phyloP scores from a whole-genome alignment of 2,329 filamentous ascomycete genomes.

The Fusarium clavum region DNA sequence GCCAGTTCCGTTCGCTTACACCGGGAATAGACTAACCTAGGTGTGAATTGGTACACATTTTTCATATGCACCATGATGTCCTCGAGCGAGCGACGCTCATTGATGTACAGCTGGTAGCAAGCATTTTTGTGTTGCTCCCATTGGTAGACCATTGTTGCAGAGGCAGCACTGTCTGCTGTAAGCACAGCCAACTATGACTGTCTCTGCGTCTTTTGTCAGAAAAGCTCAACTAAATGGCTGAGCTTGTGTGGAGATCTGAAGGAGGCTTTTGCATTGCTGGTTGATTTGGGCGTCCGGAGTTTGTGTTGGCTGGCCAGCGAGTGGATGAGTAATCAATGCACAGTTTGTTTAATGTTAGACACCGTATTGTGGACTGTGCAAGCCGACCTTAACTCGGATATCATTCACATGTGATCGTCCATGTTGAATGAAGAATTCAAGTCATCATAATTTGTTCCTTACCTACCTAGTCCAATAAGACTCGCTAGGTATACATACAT shows the following conservation, averaged over 20 bases:
- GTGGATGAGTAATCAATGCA: slow-evolving; percentile 17
- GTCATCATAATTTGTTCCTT: background rate
- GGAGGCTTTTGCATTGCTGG: slow-evolving; percentile 45
- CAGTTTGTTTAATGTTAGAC: rapidly evolving
- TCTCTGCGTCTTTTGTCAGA: slow-evolving; percentile 45
- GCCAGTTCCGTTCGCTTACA: slow-evolving; percentile 4
- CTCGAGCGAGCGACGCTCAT: slow-evolving; percentile 77
- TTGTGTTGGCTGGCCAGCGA: background rate
- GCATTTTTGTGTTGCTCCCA: slow-evolving; percentile 59
- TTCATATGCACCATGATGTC: slow-evolving; percentile 81
- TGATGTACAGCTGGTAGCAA: slow-evolving; percentile 75
- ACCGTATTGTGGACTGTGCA: background rate
- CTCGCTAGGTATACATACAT: background rate
- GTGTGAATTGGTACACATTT: slow-evolving; percentile 72
- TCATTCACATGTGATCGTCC: slow-evolving; percentile 14
- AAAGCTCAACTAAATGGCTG: slow-evolving; percentile 31
- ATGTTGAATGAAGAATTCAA: background rate
- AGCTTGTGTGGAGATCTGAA: slow-evolving; percentile 37
- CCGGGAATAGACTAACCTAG: slow-evolving; percentile 58
- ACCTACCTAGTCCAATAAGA: background rate
- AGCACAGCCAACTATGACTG: slow-evolving; percentile 16
- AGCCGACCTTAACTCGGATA: background rate
- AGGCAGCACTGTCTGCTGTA: slow-evolving; percentile 18
- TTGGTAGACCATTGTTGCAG: slow-evolving; percentile 58
- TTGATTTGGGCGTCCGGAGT: slow-evolving; percentile 43